Evolutionary conservation across 1,284 basidiomycete species (phyloP).

Genomic region (Austroboletus niveus): DNA sequence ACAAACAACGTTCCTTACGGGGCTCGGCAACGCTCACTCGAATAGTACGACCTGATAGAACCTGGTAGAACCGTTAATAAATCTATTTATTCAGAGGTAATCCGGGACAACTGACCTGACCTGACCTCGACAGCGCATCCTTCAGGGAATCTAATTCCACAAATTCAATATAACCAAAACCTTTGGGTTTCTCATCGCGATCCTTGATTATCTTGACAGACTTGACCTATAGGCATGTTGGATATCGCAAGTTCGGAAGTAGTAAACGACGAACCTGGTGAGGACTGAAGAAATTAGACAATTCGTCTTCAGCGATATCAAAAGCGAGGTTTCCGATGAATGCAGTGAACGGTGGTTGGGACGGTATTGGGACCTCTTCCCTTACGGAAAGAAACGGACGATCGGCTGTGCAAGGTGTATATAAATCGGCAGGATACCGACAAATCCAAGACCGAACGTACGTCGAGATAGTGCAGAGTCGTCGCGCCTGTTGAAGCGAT

Average conservation of each 20-base stretch:
- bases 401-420: slow-evolving; percentile 47
- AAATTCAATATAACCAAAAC: slow-evolving; percentile 98
- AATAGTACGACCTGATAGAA: slow-evolving; percentile 76
- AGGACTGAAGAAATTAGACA: slow-evolving; percentile 77
- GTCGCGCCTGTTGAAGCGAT: slow-evolving; percentile 57
- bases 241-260: background rate
- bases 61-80: slow-evolving; percentile 38
- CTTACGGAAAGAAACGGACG: slow-evolving; percentile 58
- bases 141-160: slow-evolving; percentile 80
- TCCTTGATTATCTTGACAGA: slow-evolving; percentile 93
- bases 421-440: slow-evolving; percentile 12
- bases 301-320: slow-evolving; percentile 83
- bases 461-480: slow-evolving; percentile 62
- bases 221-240: slow-evolving; percentile 54
- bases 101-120: slow-evolving; percentile 42
- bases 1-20: slow-evolving; percentile 52
- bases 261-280: slow-evolving; percentile 48
- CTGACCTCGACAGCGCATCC: slow-evolving; percentile 66
- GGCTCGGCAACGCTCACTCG: slow-evolving; percentile 96
- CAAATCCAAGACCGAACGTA: slow-evolving; percentile 36
- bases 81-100: slow-evolving; percentile 1
- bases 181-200: slow-evolving; percentile 90
- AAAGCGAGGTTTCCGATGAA: slow-evolving; percentile 96
- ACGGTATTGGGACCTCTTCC: slow-evolving; percentile 94
- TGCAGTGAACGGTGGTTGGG: slow-evolving; percentile 91